Base-by-base conservation (phyloP, 1,139 yeast genomes). In the Pichia terricola region DNA sequence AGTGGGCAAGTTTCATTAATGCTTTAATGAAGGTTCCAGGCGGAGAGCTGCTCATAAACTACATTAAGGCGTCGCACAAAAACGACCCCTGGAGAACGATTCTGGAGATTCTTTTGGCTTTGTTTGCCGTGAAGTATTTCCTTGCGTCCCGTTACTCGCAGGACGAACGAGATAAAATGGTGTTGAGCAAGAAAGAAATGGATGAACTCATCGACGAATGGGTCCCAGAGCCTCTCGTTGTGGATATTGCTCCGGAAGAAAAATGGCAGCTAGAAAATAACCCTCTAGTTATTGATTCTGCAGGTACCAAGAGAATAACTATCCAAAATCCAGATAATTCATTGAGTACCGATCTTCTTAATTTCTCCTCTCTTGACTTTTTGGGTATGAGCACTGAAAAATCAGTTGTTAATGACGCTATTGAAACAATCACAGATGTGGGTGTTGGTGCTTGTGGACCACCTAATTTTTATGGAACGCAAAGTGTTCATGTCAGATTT, bases 381-480 rank as follows among this genome's bases (percentile, higher is more conserved):
- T 69, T 87, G 55, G 73, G 75, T 54, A 67, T 84, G 59, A 73
- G 77, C 43, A 64, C 65, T 38, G 67, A 73, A 53, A 63, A 65
- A 22, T 60, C 52, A 22, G 69, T 88, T 35, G 69, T 68, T 47
- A 63, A 69, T n/a, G 74, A 70, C 22, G 88, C 91, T 4, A 70
- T 74, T 46, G 61, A 67, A 30, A 73, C 79, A 31, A 79, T 91
- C 49, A 69, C 70, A 40, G 70, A 71, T 45, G 79, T 84, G 46
- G 99, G 99, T 58, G 97, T 91, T 42, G 98, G 99, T 51, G 94
- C 97, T 1, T 91, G 99, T 69, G 96, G 97, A 30, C 97, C 99
- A 3, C 95, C 97, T 37, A 95, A 95, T 48, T 91, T 91, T 57
- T 91, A 89, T 63, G 99, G 98, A 49, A 84, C 91, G 51, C 96